Conservation (phyloP, 306 rosid species). For the Vachellia pachyceras region DNA sequence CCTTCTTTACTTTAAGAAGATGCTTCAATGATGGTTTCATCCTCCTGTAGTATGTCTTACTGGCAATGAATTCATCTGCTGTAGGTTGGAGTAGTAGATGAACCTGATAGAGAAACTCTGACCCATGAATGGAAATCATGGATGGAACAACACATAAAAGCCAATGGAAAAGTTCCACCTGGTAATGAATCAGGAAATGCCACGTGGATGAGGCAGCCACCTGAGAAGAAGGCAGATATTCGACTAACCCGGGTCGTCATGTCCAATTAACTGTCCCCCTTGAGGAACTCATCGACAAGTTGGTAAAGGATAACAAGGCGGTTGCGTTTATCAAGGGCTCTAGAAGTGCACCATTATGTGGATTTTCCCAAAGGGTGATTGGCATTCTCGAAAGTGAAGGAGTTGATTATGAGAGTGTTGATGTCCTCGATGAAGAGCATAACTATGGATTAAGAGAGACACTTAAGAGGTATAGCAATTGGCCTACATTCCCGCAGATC, state of each 20-base stretch:
- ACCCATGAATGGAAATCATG: conserved; percentile 95
- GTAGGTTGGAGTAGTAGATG: conserved; percentile 75
- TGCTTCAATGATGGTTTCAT: not conserved
- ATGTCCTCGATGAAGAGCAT: no score
- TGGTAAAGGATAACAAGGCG: conserved; percentile 93
- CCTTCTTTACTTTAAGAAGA: not conserved
- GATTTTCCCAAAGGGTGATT: no score
- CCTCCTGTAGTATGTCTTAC: conserved; percentile 10
- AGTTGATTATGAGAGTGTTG: no score
- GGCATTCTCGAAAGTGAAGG: no score
- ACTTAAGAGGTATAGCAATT: no score
- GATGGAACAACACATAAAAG: conserved; percentile 96
- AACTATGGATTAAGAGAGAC: no score
- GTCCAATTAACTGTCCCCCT: conserved; percentile 73
- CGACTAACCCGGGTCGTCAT: conserved; percentile 49
- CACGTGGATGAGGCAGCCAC: conserved; percentile 73
- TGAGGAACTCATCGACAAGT: conserved; percentile 71
- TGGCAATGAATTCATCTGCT: conserved; percentile 29
- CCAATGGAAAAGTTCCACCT: conserved; percentile 87
- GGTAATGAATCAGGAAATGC: conserved; percentile 87
- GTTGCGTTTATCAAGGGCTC: conserved; percentile 94
- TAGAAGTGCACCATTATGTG: conserved; percentile 80
- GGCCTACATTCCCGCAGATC: no score
- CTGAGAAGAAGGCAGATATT: conserved; percentile 82
- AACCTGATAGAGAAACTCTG: conserved; percentile 75